These are phyloP conservation scores for Coemansia brasiliensis DNA, from an alignment of 192 early-diverging fungal genomes.

Conservation along the genomic window DNA sequence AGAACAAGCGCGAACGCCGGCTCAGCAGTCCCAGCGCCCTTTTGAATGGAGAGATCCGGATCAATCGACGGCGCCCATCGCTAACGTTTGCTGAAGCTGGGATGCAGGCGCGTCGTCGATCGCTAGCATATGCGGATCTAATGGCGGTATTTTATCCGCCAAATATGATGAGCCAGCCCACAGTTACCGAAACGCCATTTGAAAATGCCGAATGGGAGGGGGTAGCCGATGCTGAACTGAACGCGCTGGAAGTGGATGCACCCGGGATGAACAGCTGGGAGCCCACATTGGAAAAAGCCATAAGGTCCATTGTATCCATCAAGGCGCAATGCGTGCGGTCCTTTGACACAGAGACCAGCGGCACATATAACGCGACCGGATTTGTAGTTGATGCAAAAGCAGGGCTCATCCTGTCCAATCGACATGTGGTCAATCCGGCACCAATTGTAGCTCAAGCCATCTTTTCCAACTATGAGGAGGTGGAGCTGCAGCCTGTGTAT, in stretches of 20 bases:
- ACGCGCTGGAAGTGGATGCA: conserved; percentile 3
- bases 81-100: conserved; percentile 31
- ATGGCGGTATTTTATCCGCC: conserved; percentile 57
- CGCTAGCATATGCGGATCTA: conserved; percentile 43
- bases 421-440: conserved; percentile 75
- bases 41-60: conserved; percentile 6
- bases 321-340: conserved; percentile 74
- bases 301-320: conserved; percentile 76
- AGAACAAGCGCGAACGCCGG: not conserved
- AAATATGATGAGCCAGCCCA: conserved; percentile 41
- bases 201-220: conserved; percentile 21
- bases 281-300: conserved; percentile 67
- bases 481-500: conserved; percentile 70
- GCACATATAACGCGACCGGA: conserved; percentile 70
- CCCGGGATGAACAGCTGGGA: conserved; percentile 59
- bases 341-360: conserved; percentile 77
- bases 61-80: conserved; percentile 16
- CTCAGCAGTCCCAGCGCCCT: conserved; percentile 7
- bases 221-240: conserved; percentile 3
- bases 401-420: conserved; percentile 75
- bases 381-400: conserved; percentile 73
- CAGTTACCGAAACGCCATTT: conserved; percentile 45
- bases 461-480: conserved; percentile 78
- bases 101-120: conserved; percentile 25
- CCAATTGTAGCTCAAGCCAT: conserved; percentile 71